A percentile compares a stretch with the other conserved stretches of the same genome.
phyloP scores from a whole-genome alignment of 2,329 filamentous ascomycete species.

The Aspergillus sp. region DNA sequence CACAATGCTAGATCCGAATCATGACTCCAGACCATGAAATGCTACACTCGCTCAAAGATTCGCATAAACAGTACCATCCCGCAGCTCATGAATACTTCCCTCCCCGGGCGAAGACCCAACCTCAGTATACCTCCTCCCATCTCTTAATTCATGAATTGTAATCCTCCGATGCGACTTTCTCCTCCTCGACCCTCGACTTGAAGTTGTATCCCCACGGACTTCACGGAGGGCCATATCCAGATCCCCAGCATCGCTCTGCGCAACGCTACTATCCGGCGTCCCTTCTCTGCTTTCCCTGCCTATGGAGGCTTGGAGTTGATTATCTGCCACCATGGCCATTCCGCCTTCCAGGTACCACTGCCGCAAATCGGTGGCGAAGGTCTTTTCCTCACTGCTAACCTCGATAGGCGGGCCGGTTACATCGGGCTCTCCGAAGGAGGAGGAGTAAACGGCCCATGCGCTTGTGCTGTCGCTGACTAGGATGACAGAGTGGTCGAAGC shows the following conservation, averaged over 20 bases:
- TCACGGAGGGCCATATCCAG: conserved; percentile 31
- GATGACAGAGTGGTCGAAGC: conserved; percentile 43
- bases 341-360: conserved; percentile 49
- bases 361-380: conserved; percentile 39
- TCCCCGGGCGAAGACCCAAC: conserved; percentile 43
- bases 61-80: conserved; percentile 49
- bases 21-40: background rate
- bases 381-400: conserved; percentile 42
- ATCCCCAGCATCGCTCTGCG: conserved; percentile 39
- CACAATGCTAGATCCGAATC: background rate
- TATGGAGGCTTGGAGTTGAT: conserved; percentile 41
- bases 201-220: conserved; percentile 26
- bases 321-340: conserved; percentile 39
- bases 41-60: conserved; percentile 34
- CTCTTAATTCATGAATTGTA: conserved; percentile 48
- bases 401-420: conserved; percentile 47
- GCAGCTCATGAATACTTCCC: conserved; percentile 47
- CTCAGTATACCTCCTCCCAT: conserved; percentile 48
- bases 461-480: conserved; percentile 49
- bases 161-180: conserved; percentile 40
- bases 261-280: conserved; percentile 30
- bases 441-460: conserved; percentile 53
- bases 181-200: conserved; percentile 34
- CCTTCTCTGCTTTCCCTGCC: conserved; percentile 33
- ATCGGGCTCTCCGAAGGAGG: conserved; percentile 31